Evolutionary conservation across 345 rosid genomes (phyloP).

Genomic region (Noccaea caerulescens): DNA sequence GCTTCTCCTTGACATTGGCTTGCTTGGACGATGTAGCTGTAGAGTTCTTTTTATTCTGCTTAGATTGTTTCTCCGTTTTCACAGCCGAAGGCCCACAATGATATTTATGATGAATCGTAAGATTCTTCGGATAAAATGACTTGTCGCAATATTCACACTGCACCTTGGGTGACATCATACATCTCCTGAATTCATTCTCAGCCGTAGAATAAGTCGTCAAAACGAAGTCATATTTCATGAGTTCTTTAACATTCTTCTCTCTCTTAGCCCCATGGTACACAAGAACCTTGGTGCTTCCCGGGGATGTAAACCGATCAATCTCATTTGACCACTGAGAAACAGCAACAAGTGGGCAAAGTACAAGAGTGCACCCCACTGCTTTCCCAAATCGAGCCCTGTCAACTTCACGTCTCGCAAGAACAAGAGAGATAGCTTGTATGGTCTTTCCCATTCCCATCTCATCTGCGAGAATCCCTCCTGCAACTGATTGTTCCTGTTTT

Average conservation of each 20-base stretch:
- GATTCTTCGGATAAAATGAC: constrained; percentile 55
- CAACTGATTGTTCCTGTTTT: constrained; percentile 78
- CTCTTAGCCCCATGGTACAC: constrained; percentile 82
- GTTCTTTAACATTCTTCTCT: constrained; percentile 56
- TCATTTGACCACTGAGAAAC: constrained; percentile 92
- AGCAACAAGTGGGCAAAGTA: constrained; percentile 91
- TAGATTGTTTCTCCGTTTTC: constrained; percentile 79
- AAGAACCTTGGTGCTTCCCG: constrained; percentile 79
- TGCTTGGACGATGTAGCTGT: constrained; percentile 35
- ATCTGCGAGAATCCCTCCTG: constrained; percentile 96
- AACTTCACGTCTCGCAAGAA: constrained; percentile 70
- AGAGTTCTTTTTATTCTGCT: constrained; percentile 71
- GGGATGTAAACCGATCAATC: constrained; percentile 70
- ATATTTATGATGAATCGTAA: constrained; percentile 61
- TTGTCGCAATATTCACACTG: constrained; percentile 71
- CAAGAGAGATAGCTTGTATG: constrained; percentile 92
- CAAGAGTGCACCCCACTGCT: constrained; percentile 66
- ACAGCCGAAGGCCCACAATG: constrained; percentile 80
- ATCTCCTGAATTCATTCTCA: constrained; percentile 78
- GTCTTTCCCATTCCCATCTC: constrained; percentile 99
- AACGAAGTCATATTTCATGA: constrained; percentile 77
- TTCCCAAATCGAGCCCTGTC: constrained; percentile 20
- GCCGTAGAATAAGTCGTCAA: constrained; percentile 82
- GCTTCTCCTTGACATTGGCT: constrained; percentile 39
- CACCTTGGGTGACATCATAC: constrained; percentile 68